phyloP scores from a whole-genome alignment of 2,329 filamentous ascomycete species.

The Scedosporium minutisporum region DNA sequence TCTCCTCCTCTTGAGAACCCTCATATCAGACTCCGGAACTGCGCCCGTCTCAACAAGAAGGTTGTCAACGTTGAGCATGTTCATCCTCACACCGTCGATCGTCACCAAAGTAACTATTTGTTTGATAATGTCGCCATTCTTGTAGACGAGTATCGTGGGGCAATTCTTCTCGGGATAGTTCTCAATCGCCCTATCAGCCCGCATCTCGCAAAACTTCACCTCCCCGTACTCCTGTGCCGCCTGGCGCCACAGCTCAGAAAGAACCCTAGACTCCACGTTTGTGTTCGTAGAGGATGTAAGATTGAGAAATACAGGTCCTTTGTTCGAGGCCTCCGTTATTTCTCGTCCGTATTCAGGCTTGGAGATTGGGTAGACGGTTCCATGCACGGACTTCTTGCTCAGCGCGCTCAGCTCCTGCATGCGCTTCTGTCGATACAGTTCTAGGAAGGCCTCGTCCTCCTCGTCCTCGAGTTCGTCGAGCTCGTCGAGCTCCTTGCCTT shows the following conservation, averaged over 20 bases:
- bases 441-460: conserved; percentile 86
- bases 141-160: conserved; percentile 86
- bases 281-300: conserved; percentile 68
- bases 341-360: conserved; percentile 89
- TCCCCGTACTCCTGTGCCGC: conserved; percentile 81
- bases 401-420: conserved; percentile 72
- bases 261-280: conserved; percentile 75
- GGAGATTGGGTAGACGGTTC: conserved; percentile 84
- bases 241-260: conserved; percentile 79
- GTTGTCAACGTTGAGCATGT: conserved; percentile 66
- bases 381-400: conserved; percentile 69
- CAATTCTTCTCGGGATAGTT: conserved; percentile 93
- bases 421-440: conserved; percentile 79
- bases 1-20: conserved; percentile 55
- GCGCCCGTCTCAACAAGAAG: conserved; percentile 76
- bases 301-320: conserved; percentile 63
- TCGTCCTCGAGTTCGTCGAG: conserved; percentile 89
- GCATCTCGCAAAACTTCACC: conserved; percentile 95
- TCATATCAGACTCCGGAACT: conserved; percentile 66
- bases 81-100: conserved; percentile 62
- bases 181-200: conserved; percentile 86
- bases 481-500: conserved; percentile 91
- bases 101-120: conserved; percentile 85
- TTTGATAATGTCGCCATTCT: conserved; percentile 81
- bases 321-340: conserved; percentile 80